Base-by-base conservation (phyloP, 2,329 filamentous ascomycete genomes). In the Dothideomycetes sp. region DNA sequence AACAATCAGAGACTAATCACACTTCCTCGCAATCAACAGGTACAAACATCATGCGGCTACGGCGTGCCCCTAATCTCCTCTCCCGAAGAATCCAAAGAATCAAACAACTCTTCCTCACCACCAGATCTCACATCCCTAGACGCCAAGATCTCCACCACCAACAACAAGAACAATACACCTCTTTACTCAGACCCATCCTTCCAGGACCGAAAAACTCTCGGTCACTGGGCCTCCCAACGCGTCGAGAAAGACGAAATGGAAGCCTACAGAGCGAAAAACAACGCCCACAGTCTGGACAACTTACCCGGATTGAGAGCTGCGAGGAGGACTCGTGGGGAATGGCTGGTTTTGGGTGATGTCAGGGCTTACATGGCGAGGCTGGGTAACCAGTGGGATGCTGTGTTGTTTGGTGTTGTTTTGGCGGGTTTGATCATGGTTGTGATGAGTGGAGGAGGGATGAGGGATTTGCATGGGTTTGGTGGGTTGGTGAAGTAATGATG, bases 41-140 rank as follows among this genome's bases (percentile, higher is more conserved):
- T 77, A 3, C 77, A 82, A 65, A 81, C 76, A 8, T 75, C 71
- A 36, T 84, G 79, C 52, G 79, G 80, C 5, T 83, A 69, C 49
- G 76, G 72, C 17, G 76, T 83, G 6, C 78, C 78, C 2, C 61
- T 68, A 20, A 58, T 78, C 7, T 45, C 61, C 6, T 65, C 69
- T 43, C 53, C 52, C 6, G 47, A 52, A 8, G 45, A 47, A 20
- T 41, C 35, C 5, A 42, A 54, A 33, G 15, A n/a, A n/a, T n/a
- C n/a, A n/a, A n/a, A n/a, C n/a, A n/a, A n/a, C n/a, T n/a, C n/a
- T n/a, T n/a, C n/a, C n/a, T n/a, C n/a, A n/a, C n/a, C n/a, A n/a
- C n/a, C n/a, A n/a, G n/a, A n/a, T n/a, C n/a, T n/a, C n/a, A n/a
- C n/a, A n/a, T n/a, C n/a, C n/a, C n/a, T n/a, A n/a, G n/a, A n/a